Evolutionary conservation across 2,329 filamentous ascomycete genomes (phyloP).

Genomic region (Sporothrix mexicana): DNA sequence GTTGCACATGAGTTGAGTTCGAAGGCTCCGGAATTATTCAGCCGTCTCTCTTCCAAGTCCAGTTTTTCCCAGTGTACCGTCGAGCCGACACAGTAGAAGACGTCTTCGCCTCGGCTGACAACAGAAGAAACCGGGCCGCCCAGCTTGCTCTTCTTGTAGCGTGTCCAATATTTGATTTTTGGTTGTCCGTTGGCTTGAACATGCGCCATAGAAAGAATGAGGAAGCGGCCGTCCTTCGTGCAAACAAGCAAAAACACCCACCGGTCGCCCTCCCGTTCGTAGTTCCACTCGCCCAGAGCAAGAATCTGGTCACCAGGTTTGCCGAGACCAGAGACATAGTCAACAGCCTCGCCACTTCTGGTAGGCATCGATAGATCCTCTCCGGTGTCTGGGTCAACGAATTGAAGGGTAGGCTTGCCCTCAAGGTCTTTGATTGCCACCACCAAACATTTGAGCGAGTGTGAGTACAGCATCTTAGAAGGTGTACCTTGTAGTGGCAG

Average conservation of each 20-base stretch:
- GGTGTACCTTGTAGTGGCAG: conserved; percentile 57
- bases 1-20: conserved; percentile 60
- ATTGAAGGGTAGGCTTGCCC: conserved; percentile 56
- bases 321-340: conserved; percentile 63
- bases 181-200: conserved; percentile 35
- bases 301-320: conserved; percentile 64
- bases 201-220: conserved; percentile 59
- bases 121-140: conserved; percentile 61
- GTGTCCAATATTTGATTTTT: conserved; percentile 60
- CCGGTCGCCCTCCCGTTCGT: conserved; percentile 59
- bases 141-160: conserved; percentile 52
- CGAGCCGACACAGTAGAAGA: conserved; percentile 62
- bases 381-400: conserved; percentile 63
- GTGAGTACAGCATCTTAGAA: conserved; percentile 60
- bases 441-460: conserved; percentile 58
- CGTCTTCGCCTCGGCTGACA: conserved; percentile 58
- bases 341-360: conserved; percentile 49
- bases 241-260: conserved; percentile 69
- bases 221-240: conserved; percentile 59
- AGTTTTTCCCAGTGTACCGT: conserved; percentile 63
- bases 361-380: conserved; percentile 55
- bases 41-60: conserved; percentile 56
- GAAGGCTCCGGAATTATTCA: conserved; percentile 55
- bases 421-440: conserved; percentile 54
- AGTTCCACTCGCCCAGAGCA: conserved; percentile 68